These are phyloP conservation scores for Elsinoe ampelina DNA, from an alignment of 2,329 filamentous ascomycete species.

Conservation along the genomic window DNA sequence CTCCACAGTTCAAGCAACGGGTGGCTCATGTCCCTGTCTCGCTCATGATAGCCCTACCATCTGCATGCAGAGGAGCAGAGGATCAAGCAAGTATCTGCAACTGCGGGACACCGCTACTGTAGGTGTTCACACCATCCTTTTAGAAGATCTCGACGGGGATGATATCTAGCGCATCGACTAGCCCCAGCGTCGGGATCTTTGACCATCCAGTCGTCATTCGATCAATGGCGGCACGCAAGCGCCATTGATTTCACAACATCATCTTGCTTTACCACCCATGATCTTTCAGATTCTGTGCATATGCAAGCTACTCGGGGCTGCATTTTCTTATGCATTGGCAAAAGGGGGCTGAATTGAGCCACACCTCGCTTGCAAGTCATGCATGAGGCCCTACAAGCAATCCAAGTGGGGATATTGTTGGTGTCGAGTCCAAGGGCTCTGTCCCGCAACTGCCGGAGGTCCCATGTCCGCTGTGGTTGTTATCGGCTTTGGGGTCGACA, in stretches of 20 bases:
- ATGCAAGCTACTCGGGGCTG: background rate
- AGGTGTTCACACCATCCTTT: background rate
- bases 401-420: background rate
- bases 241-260: slow-evolving; percentile 4
- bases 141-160: slow-evolving; percentile 1
- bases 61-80: background rate
- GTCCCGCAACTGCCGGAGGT: background rate
- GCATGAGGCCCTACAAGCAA: background rate
- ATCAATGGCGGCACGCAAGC: slow-evolving; percentile 3
- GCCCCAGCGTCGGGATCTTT: background rate
- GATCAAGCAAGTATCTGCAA: background rate
- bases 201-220: background rate
- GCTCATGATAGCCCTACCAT: background rate
- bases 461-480: slow-evolving; percentile 3
- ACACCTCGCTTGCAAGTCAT: slow-evolving; percentile 10
- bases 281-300: slow-evolving; percentile 11
- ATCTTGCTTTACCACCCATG: slow-evolving; percentile 8
- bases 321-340: background rate
- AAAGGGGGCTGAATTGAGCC: slow-evolving; percentile 6
- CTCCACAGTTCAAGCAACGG: background rate
- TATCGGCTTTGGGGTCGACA: background rate
- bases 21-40: slow-evolving; percentile 3
- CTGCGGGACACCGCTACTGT: background rate
- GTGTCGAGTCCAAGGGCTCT: background rate
- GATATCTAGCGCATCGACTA: background rate